Conservation (phyloP, 805 yeast species). For the Candida morakotiae region DNA sequence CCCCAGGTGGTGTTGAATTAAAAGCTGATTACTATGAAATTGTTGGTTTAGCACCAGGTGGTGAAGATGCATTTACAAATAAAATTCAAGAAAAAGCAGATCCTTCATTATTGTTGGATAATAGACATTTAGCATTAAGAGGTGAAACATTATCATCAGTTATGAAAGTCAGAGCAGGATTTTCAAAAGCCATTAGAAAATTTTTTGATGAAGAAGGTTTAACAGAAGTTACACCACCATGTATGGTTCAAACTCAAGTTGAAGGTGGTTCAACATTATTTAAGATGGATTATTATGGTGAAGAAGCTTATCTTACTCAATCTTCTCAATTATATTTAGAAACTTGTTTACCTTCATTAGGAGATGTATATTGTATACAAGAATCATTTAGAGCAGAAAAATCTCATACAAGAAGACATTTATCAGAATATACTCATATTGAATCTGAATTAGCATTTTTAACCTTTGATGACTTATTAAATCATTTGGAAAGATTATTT, state of each 20-base stretch:
- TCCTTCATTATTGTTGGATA: constrained; percentile 87
- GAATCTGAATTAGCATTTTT: constrained; percentile 92
- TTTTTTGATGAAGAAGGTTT: constrained; percentile 71
- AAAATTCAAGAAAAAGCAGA: constrained; percentile 91
- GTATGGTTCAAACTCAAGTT: constrained; percentile 99
- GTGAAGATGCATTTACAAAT: constrained; percentile 93
- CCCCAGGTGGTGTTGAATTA: constrained; percentile 96
- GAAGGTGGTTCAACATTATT: constrained; percentile 98
- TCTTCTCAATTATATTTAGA: constrained; percentile 95
- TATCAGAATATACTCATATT: constrained; percentile 94
- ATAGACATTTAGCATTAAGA: constrained; percentile 92
- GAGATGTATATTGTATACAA: constrained; percentile 96
- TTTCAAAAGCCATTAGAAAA: constrained; percentile 69
- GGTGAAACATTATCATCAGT: constrained; percentile 93
- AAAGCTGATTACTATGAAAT: constrained; percentile 86
- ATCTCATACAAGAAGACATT: constrained; percentile 97
- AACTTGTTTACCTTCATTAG: constrained; percentile 92
- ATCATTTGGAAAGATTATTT: constrained; percentile 79
- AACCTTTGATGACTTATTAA: constrained; percentile 78
- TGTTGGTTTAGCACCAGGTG: constrained; percentile 92
- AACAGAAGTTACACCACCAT: constrained; percentile 95
- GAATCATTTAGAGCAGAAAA: constrained; percentile 99
- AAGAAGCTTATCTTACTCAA: constrained; percentile 94
- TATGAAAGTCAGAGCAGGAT: constrained; percentile 88
- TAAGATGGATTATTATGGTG: constrained; percentile 91